Evolutionary conservation across 73 alveolate genomes (phyloP).

Genomic region (Durusdinium trenchii): DNA sequence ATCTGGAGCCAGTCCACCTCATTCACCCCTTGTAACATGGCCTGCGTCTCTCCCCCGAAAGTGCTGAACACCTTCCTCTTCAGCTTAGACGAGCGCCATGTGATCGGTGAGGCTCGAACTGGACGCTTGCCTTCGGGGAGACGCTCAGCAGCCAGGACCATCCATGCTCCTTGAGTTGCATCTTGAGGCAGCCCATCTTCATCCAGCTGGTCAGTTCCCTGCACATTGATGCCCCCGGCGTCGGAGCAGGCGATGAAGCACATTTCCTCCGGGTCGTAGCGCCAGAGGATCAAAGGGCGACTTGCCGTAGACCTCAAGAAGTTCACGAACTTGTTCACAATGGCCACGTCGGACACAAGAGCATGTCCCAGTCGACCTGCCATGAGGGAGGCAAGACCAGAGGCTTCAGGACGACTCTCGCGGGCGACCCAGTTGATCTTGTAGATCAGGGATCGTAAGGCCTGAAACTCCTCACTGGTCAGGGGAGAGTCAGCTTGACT

Average conservation of each 20-base stretch:
- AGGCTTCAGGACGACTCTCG: constrained; percentile 17
- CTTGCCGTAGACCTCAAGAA: neutral
- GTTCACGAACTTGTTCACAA: neutral
- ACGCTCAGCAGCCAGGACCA: neutral
- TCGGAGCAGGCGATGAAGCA: neutral
- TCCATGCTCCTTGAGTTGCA: constrained; percentile 58
- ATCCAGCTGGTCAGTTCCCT: neutral
- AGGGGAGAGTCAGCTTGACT: neutral
- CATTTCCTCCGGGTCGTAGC: neutral
- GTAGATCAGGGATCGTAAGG: no score
- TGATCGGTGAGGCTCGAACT: neutral
- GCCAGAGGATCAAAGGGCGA: neutral
- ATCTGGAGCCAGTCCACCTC: no score
- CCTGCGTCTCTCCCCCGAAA: constrained; percentile 50
- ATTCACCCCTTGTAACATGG: neutral
- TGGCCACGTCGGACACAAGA: neutral
- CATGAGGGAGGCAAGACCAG: constrained; percentile 19
- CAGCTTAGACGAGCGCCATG: no score
- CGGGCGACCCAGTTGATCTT: constrained; percentile 28
- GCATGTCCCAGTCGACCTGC: neutral
- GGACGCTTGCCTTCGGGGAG: neutral
- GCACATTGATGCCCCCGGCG: constrained; percentile 3
- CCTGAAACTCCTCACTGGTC: neutral
- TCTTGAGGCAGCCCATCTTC: neutral
- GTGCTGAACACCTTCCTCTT: neutral